Base-by-base conservation (phyloP, 1,284 basidiomycete species). In the Tremellales sp. region DNA sequence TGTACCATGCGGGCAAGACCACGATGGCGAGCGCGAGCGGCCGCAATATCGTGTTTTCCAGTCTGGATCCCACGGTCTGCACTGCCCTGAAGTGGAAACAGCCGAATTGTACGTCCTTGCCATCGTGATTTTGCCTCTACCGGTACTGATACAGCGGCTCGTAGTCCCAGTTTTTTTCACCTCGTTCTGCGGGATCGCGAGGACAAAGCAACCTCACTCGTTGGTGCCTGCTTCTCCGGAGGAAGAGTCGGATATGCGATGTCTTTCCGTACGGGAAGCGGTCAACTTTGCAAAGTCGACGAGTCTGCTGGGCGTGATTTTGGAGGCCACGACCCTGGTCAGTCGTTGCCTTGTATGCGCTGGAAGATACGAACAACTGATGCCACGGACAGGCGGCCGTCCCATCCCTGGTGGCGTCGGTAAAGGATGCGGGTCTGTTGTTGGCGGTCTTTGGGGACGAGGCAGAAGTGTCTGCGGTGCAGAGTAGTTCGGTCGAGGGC, bases 121-220 rank as follows among this genome's bases (percentile, higher is more conserved):
- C 13, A n/a, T 32, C 1, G 19, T 31, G 50, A 10, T 37, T 28
- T 44, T 34, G 36, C 40, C 40, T 44, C 27, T 40, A 37, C 24
- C 12, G 42, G 4, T n/a, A 43, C 27, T 51, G 43, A 41, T 25
- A 19, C 25, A 28, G 6, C 31, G 22, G 41, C 28, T 10, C 5
- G 4, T 57, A 92, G 90, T 97, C 77, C 91, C 95, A 43, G 94
- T 98, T 25, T 95, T 98, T 74, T 89, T 97, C 69, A 84, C 85
- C 7, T 86, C 87, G 10, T 82, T 83, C 63, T 95, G 92, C 68
- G 90, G 91, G 35, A 80, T 85, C 49, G 75, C 77, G 29, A 65
- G 72, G 6, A 22, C 43, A 41, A 26, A 43, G 14, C 53, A 37
- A 7, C 47, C 40, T 10, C 50, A 47, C 22, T 34, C 26, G 28